A percentile compares a stretch with the other conserved stretches of the same genome.
These are phyloP conservation scores for Cryptomeria japonica DNA, from an alignment of 75 land plant genomes.

Conservation along the genomic window DNA sequence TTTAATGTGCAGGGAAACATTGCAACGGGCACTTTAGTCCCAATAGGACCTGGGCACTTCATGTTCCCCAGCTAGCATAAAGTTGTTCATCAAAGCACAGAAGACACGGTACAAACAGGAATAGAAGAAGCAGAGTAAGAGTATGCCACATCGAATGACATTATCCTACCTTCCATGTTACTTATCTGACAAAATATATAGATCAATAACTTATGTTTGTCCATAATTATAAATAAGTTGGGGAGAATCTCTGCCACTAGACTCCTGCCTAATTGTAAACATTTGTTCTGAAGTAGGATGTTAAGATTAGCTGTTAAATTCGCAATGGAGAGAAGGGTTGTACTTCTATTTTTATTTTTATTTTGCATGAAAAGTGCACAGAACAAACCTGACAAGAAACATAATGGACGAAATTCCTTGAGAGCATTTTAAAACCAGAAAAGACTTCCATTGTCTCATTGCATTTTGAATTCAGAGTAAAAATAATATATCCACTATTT, in stretches of 20 bases:
- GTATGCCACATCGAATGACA: no score
- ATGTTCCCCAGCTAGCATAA: no score
- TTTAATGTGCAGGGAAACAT: no score
- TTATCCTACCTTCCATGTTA: not conserved
- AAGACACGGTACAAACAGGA: not conserved
- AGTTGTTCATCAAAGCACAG: no score
- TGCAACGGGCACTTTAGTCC: no score
- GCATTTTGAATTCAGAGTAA: not conserved
- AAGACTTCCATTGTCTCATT: not conserved
- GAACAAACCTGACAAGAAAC: not conserved
- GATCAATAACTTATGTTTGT: not conserved
- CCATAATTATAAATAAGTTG: not conserved
- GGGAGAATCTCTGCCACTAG: not conserved
- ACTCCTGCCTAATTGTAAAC: not conserved
- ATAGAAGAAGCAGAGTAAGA: no score
- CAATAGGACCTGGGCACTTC: no score
- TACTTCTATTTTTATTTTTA: no score
- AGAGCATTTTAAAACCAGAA: not conserved
- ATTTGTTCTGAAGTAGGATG: not conserved
- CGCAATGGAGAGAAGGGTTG: no score
- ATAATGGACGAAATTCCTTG: not conserved
- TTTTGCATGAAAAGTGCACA: no score
- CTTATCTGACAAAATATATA: not conserved
- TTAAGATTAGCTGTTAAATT: not conserved
- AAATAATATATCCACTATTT: no score